Conservation (phyloP, 306 rosid species). For the Carpinus fangiana region DNA sequence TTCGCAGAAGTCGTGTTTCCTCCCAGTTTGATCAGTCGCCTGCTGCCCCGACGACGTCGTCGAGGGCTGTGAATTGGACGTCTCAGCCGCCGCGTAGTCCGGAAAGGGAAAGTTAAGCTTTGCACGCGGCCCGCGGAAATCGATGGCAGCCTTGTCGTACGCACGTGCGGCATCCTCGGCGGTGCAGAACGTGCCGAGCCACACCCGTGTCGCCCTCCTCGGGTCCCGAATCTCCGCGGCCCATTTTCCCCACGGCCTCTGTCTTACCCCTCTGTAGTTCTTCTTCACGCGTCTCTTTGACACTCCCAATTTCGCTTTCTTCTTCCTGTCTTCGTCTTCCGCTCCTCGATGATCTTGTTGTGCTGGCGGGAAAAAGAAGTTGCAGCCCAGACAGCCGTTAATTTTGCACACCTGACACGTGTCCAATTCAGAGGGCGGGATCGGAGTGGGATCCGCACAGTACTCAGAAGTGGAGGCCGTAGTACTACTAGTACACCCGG, state of each 20-base stretch:
- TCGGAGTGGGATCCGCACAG: background rate
- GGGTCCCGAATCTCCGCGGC: constrained; percentile 96
- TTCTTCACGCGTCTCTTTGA: constrained; percentile 54
- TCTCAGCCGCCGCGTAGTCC: constrained; percentile 40
- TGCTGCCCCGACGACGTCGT: background rate
- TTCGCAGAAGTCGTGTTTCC: constrained; percentile 47
- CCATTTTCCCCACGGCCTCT: constrained; percentile 98
- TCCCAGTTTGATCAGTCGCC: background rate
- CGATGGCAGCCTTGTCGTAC: constrained; percentile 77
- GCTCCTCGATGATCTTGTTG: too few species aligned
- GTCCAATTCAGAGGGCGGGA: constrained; percentile 24
- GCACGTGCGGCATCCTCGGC: constrained; percentile 91
- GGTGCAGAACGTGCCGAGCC: constrained; percentile 80
- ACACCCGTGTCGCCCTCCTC: constrained; percentile 59
- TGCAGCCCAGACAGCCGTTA: constrained; percentile 63
- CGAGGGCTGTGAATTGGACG: background rate
- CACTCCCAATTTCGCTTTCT: background rate
- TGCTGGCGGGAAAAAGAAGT: constrained; percentile 44
- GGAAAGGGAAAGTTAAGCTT: constrained; percentile 79
- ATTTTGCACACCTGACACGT: constrained; percentile 57
- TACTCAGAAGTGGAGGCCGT: background rate
- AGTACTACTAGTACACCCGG: constrained; percentile 46
- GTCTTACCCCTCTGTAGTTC: constrained; percentile 88
- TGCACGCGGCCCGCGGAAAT: constrained; percentile 88
- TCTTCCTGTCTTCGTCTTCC: constrained; percentile 28